phyloP scores from a whole-genome alignment of 306 rosid genomes.

The Cicer bijugum region DNA sequence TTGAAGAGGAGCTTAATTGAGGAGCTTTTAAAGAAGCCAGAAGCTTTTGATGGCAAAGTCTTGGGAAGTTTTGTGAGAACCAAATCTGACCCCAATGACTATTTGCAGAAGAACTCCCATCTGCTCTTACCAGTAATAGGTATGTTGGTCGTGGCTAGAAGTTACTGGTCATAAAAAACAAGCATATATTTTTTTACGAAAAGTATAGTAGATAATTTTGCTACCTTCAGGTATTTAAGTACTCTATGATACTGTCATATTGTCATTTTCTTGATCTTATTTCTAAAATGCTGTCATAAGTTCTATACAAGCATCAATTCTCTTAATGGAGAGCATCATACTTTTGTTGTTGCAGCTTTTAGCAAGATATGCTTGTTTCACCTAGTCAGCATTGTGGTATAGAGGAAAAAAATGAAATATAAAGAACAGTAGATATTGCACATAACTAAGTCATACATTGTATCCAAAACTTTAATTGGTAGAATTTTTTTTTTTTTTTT shows the following conservation, averaged over 20 bases:
- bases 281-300: slow-evolving; percentile 15
- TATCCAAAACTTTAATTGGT: slow-evolving; percentile 5
- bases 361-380: slow-evolving; percentile 28
- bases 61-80: slow-evolving; percentile 72
- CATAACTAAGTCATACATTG: not conserved
- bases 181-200: not conserved
- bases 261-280: slow-evolving; percentile 15
- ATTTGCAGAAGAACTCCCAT: slow-evolving; percentile 64
- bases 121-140: slow-evolving; percentile 72
- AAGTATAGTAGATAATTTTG: slow-evolving; percentile 26
- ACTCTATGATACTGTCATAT: slow-evolving; percentile 1
- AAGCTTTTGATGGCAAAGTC: slow-evolving; percentile 62
- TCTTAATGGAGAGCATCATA: slow-evolving; percentile 4
- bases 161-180: slow-evolving; percentile 13
- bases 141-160: slow-evolving; percentile 40
- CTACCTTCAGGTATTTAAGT: slow-evolving; percentile 26
- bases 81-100: slow-evolving; percentile 69
- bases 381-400: slow-evolving; percentile 26
- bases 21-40: slow-evolving; percentile 58
- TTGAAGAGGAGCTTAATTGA: slow-evolving; percentile 76
- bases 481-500: not conserved
- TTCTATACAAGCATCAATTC: slow-evolving; percentile 20
- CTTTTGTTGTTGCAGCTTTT: slow-evolving; percentile 5
- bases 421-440: slow-evolving; percentile 12
- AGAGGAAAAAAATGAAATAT: slow-evolving; percentile 25